Evolutionary conservation across 106 monocot genomes (phyloP), one percentile per base, ranked within the genome.

Genomic region (Dendrobium nobile): DNA sequence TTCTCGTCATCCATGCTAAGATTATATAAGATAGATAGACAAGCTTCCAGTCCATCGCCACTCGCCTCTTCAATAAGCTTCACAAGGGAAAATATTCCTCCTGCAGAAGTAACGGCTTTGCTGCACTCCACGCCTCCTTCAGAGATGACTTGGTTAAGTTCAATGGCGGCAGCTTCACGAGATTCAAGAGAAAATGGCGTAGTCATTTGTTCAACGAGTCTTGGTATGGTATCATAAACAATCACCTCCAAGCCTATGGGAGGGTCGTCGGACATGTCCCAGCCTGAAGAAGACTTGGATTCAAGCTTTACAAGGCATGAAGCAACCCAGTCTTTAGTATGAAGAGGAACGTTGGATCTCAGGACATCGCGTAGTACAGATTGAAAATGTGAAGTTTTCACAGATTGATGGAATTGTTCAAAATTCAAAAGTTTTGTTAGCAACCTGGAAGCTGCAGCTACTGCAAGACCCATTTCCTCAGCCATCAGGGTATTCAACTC

Each of bases 1-100:
- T 95, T 95, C 80, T 95, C 95, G 27, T 43, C 79, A 82, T 95
- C 92, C 95, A 95, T 92, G 81, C 95, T 86, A 2, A 95, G 47
- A 47, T 87, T 90, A 78, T 88, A 84, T 26, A 95, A 80, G 56
- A 95, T 78, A 13, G 88, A 85, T 74, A 95, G 77, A 51, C 82
- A 74, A 79, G 95, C 90, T 80, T 95, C 88, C 37, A 89, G 54
- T 47, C 87, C 88, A 54, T 75, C 45, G 22, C 78, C 87, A 16
- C 24, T 77, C 27, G 79, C 83, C 75, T 87, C 82, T 15, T 92
- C 87, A 47, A 90, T 82, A 79, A 95, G 31, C 55, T 89, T 80
- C 31, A 95, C 92, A 24, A 95, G 68, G 37, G 84, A 82, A 65
- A 86, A 88, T 85, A 95, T 90, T 10, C 90, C 95, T 26, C 95